Conservation (phyloP, 768 basidiomycete genomes). For the Guyanaporus albipodus region DNA sequence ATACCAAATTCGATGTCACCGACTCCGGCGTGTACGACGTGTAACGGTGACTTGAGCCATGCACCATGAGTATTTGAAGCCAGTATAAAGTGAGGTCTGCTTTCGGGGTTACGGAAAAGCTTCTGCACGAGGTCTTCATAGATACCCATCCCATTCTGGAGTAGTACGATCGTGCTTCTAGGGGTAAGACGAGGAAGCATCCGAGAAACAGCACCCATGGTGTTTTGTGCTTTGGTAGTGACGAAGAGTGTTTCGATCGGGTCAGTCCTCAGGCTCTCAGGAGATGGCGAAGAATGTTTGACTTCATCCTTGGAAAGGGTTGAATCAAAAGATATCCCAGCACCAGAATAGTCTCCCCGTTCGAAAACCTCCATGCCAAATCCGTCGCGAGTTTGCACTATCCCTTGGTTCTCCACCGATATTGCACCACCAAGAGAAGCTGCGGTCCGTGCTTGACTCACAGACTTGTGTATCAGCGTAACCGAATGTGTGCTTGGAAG, state of each 20-base stretch:
- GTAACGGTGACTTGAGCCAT: constrained; percentile 47
- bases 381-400: constrained; percentile 37
- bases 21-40: constrained; percentile 66
- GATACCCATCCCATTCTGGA: constrained; percentile 93
- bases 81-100: constrained; percentile 82
- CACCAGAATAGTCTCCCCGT: constrained; percentile 19
- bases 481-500: constrained; percentile 52
- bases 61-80: constrained; percentile 81
- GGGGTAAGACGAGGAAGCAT: constrained; percentile 62
- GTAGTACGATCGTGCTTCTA: constrained; percentile 80
- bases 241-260: constrained; percentile 77
- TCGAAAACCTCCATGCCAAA: constrained; percentile 52
- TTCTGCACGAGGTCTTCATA: constrained; percentile 69
- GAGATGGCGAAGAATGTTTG: constrained; percentile 14
- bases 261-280: constrained; percentile 17
- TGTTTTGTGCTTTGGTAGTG: constrained; percentile 72
- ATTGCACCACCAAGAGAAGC: constrained; percentile 36
- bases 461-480: constrained; percentile 64
- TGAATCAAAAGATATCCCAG: constrained; percentile 16
- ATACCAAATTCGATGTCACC: constrained; percentile 79
- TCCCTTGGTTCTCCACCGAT: constrained; percentile 48
- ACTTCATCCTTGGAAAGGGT: constrained; percentile 9
- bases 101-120: constrained; percentile 67
- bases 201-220: constrained; percentile 49
- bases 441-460: constrained; percentile 35